Evolutionary conservation across 1,139 yeast species (phyloP), one percentile per base, ranked within the genome.

Genomic region (Saccharomyces pastorianus): DNA sequence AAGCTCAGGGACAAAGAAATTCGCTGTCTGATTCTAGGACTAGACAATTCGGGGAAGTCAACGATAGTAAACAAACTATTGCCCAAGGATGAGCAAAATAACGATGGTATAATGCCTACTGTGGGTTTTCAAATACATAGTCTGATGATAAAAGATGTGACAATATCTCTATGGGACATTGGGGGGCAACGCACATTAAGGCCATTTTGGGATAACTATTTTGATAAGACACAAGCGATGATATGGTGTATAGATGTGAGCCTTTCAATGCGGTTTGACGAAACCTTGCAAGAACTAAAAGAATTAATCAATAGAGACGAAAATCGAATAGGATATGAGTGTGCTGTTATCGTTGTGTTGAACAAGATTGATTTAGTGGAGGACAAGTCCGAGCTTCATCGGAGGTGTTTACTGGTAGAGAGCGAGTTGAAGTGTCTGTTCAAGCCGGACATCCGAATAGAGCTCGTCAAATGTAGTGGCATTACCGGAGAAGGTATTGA

Each of bases 221-320:
- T 87, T 66, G 97, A 90, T 59, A 82, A 82, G 61, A 87, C 96
- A 6, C 93, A 91, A 63, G 80, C 83, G 13, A 75, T 91, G 27
- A 71, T 91, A n/a, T 91, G 98, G 97, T 96, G 91, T n/a, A 79
- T 91, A 9, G 98, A 93, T 70, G 79, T 83, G 3, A 74, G 81
- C 58, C 81, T 83, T 46, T 67, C 77, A 47, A 83, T 81, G 53
- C 71, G 97, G 52, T 71, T 88, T 32, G 65, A 71, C 17, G 96
- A 86, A 68, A 86, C 87, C 58, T 77, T 78, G 57, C 59, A 59
- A 1, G 97, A 90, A 70, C 76, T 91, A 47, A 73, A 77, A 47
- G 80, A 78, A 20, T 53, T 64, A 54, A 81, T 88, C 6, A 70
- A 85, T 31, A 69, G 72, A 48, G 95, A 87, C 64, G 93, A 87